Evolutionary conservation across 2,329 filamentous ascomycete genomes (phyloP), one percentile per base, ranked within the genome.

Genomic region (Trichoderma hamatum): DNA sequence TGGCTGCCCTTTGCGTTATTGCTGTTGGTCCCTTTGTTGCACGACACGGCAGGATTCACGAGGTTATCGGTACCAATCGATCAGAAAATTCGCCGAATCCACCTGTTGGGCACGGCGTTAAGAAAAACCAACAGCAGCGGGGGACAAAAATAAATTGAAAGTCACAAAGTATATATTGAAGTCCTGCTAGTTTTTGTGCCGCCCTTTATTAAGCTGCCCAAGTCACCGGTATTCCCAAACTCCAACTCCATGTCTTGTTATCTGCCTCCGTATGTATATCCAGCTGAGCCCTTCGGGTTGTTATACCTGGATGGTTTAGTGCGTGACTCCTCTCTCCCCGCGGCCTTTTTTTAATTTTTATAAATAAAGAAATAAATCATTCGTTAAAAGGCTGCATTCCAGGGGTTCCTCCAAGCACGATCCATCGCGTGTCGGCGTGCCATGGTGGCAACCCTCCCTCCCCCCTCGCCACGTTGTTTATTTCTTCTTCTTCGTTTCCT

Each of bases 351-450:
- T 32, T 39, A n/a, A n/a, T n/a, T n/a, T n/a, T n/a, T 19, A 43
- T 19, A 1, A 39, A 39, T 36, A 36, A 5, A 3, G 34, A 36
- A 39, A 19, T 43, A 43, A 19, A 39, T 39, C 13, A 5, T 3
- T 5, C 14, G 34, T 14, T 16, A 4, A 39, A 19, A 46, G 16
- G 21, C 46, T 13, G 46, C 21, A 19, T 49, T 13, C 46, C 46
- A 49, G 46, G 46, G 46, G 46, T 13, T 19, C 11, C 21, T 49
- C 11, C 36, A 43, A 49, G 9, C n/a, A 21, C 34, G 21, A 64
- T 64, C 52, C 39, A 21, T 43, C 28, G 63, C 63, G 63, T 66
- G 63, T 66, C 39, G 62, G 62, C 36, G 51, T 65, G 46, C 32
- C 52, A 58, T 58, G 36, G 52, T 19, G 14, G 13, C 39, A 56